phyloP scores from a whole-genome alignment of 495 filamentous ascomycete species.

The Talaromyces wortmannii region DNA sequence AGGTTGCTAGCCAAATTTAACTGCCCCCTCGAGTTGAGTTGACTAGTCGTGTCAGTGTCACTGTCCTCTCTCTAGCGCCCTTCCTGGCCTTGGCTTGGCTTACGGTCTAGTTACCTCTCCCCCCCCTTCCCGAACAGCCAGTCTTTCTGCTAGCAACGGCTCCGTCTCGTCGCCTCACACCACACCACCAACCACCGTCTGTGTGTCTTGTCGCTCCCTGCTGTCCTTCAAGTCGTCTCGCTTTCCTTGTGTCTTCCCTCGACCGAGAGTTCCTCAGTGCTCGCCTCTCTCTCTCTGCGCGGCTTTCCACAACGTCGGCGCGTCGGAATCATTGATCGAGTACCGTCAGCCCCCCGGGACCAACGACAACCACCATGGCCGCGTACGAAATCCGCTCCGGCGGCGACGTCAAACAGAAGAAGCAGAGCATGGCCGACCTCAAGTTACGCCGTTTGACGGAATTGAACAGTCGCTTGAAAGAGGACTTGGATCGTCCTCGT shows the following conservation, averaged over 20 bases:
- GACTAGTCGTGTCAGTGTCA: no score
- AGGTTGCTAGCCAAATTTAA: no score
- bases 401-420: slow-evolving; percentile 83
- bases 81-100: no score
- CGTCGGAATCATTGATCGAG: not conserved
- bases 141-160: not conserved
- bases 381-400: slow-evolving; percentile 51
- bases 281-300: not conserved
- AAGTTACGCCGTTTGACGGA: slow-evolving; percentile 94
- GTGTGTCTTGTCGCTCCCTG: not conserved
- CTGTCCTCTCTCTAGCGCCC: no score
- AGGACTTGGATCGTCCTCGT: slow-evolving; percentile 89
- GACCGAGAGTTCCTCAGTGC: not conserved
- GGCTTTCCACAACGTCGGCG: not conserved
- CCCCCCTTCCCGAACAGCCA: not conserved
- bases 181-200: not conserved
- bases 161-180: not conserved
- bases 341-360: not conserved
- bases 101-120: not conserved
- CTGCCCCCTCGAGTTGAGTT: no score
- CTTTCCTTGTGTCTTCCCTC: not conserved
- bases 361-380: slow-evolving; percentile 29
- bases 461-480: slow-evolving; percentile 86
- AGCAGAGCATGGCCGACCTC: slow-evolving; percentile 97
- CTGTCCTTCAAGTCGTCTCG: not conserved